Conservation (phyloP, 306 rosid species). For the Calophaca sinica region DNA sequence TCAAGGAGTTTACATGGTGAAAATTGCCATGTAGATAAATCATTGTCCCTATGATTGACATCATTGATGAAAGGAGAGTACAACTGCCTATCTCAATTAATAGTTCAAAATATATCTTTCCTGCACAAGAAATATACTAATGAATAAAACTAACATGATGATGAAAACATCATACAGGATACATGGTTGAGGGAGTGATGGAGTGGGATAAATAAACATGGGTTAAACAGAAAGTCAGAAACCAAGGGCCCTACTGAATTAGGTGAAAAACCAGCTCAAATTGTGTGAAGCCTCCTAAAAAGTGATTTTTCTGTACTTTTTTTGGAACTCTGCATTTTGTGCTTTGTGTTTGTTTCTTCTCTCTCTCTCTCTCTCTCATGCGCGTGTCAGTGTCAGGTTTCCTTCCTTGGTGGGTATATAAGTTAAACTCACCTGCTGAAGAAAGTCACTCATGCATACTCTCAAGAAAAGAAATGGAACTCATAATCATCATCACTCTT, state of each 20-base stretch:
- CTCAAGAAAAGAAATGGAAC: conserved; percentile 43
- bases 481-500: conserved; percentile 45
- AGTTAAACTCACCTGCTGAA: conserved; percentile 42
- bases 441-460: conserved; percentile 37
- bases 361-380: conserved; percentile 33
- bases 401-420: conserved; percentile 50
- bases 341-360: conserved; percentile 57
- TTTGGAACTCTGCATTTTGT: conserved; percentile 74
- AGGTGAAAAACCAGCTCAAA: conserved; percentile 62
- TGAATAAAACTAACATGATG: background rate
- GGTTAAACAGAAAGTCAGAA: conserved; percentile 40
- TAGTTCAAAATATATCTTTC: background rate
- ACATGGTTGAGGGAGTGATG: too few relatives aligned
- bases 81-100: background rate
- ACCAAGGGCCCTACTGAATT: conserved; percentile 51
- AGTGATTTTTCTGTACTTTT: conserved; percentile 48
- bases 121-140: background rate
- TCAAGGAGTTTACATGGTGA: too few relatives aligned
- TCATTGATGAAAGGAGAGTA: conserved; percentile 14
- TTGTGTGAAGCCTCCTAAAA: conserved; percentile 58
- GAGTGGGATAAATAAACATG: conserved; percentile 10
- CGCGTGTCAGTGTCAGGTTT: background rate
- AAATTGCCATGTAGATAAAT: too few relatives aligned
- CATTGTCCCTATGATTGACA: background rate
- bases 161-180: background rate